These are phyloP conservation scores for Chlorella vulgaris DNA, from an alignment of 139 green algal genomes.

Conservation along the genomic window DNA sequence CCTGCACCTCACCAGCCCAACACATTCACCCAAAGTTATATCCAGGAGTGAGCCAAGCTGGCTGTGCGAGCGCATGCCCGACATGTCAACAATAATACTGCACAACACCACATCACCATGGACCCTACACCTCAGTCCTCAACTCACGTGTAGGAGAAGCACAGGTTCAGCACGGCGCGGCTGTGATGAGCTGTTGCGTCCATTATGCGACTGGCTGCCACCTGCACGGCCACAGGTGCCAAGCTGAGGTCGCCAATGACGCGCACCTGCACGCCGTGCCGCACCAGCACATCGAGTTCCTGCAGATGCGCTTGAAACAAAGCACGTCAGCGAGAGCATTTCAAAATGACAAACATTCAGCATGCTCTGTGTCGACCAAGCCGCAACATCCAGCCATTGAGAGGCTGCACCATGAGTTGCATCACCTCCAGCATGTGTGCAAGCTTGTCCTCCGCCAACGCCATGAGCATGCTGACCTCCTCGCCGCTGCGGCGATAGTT, in stretches of 20 bases:
- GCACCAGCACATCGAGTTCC: slow-evolving; percentile 65
- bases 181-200: slow-evolving; percentile 54
- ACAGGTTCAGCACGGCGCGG: slow-evolving; percentile 85
- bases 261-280: slow-evolving; percentile 70
- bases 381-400: neutral
- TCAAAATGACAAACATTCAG: too few relatives aligned
- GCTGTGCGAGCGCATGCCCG: too few relatives aligned
- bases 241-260: slow-evolving; percentile 82
- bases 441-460: slow-evolving; percentile 81
- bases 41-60: too few relatives aligned
- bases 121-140: neutral
- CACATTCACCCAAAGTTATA: neutral
- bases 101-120: neutral
- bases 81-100: neutral
- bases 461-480: slow-evolving; percentile 88
- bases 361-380: neutral
- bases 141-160: slow-evolving; percentile 89
- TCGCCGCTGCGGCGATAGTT: slow-evolving; percentile 85
- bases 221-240: slow-evolving; percentile 69
- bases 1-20: slow-evolving; percentile 17
- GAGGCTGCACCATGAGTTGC: slow-evolving; percentile 26
- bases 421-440: slow-evolving; percentile 56
- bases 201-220: slow-evolving; percentile 75
- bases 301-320: slow-evolving; percentile 23
- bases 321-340: too few relatives aligned